Evolutionary conservation across 768 basidiomycete species (phyloP).

Genomic region (Phlebiopsis gigantea): DNA sequence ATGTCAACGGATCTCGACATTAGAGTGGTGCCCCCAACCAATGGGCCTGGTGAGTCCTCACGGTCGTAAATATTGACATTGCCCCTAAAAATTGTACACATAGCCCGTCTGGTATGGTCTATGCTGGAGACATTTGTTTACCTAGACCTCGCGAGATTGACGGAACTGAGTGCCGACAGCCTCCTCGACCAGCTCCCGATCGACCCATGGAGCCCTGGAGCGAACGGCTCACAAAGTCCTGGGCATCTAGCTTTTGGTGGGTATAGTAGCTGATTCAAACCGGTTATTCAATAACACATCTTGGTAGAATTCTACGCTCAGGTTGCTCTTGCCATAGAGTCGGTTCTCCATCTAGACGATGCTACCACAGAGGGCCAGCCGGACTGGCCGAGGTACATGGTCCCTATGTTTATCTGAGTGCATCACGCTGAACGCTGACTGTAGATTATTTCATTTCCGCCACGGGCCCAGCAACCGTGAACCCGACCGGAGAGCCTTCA

Average conservation of each 20-base stretch:
- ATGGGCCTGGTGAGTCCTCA: slow-evolving; percentile 35
- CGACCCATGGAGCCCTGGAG: slow-evolving; percentile 35
- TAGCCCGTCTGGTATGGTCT: slow-evolving; percentile 49
- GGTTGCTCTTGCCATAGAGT: slow-evolving; percentile 41
- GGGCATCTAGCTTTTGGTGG: slow-evolving; percentile 41
- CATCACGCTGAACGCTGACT: too few species aligned
- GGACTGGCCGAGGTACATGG: slow-evolving; percentile 29
- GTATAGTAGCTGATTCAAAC: slow-evolving; percentile 5
- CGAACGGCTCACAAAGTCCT: slow-evolving; percentile 34
- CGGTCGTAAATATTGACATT: too few species aligned
- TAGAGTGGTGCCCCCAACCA: slow-evolving; percentile 21
- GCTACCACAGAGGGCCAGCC: too few species aligned
- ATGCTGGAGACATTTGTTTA: slow-evolving; percentile 64
- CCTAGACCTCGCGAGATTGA: slow-evolving; percentile 60
- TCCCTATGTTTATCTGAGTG: too few species aligned
- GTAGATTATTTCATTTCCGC: slow-evolving; percentile 49
- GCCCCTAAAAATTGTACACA: too few species aligned
- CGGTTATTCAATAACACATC: slow-evolving; percentile 5
- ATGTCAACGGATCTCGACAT: slow-evolving; percentile 12
- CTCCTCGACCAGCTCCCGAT: slow-evolving; percentile 43
- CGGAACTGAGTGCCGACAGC: slow-evolving; percentile 49
- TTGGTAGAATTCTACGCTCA: slow-evolving; percentile 44
- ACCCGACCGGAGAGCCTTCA: slow-evolving; percentile 20
- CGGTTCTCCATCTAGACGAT: slow-evolving; percentile 8
- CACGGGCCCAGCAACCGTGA: slow-evolving; percentile 44